These are phyloP conservation scores for Plasmodium vinckei DNA, from an alignment of 169 alveolate species.

Conservation along the genomic window DNA sequence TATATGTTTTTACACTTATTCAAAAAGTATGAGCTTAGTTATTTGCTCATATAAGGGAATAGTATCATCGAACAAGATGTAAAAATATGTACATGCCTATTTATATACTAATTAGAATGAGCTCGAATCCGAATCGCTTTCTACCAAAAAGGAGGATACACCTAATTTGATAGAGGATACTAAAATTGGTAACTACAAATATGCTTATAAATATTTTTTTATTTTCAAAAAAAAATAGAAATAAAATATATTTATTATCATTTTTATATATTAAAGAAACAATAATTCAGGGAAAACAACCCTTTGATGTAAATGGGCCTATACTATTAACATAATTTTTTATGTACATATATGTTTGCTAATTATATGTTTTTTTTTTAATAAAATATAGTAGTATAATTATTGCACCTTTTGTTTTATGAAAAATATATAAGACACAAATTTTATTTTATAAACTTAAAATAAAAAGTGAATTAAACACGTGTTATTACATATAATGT, in stretches of 20 bases:
- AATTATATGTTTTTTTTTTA: background rate
- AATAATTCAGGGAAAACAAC: constrained; percentile 1
- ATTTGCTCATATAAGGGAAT: too few species aligned
- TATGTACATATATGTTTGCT: background rate
- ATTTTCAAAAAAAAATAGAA: background rate
- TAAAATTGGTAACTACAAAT: constrained; percentile 18
- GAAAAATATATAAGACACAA: constrained; percentile 4
- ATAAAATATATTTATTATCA: background rate
- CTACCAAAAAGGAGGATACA: constrained; percentile 6
- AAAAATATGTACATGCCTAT: background rate
- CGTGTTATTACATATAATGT: background rate
- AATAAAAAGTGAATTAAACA: background rate
- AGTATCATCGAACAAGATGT: too few species aligned
- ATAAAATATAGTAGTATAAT: background rate
- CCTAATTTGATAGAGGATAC: background rate
- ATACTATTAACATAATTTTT: constrained; percentile 29
- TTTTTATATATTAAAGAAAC: background rate
- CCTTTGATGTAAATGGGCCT: constrained; percentile 62
- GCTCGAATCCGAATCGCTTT: background rate
- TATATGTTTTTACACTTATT: background rate
- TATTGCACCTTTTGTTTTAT: background rate
- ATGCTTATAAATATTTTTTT: background rate
- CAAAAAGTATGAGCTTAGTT: background rate
- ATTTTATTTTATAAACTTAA: constrained; percentile 4
- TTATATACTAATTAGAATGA: constrained; percentile 28